phyloP scores from a whole-genome alignment of 805 yeast species.

The Lipomyces lipofer region DNA sequence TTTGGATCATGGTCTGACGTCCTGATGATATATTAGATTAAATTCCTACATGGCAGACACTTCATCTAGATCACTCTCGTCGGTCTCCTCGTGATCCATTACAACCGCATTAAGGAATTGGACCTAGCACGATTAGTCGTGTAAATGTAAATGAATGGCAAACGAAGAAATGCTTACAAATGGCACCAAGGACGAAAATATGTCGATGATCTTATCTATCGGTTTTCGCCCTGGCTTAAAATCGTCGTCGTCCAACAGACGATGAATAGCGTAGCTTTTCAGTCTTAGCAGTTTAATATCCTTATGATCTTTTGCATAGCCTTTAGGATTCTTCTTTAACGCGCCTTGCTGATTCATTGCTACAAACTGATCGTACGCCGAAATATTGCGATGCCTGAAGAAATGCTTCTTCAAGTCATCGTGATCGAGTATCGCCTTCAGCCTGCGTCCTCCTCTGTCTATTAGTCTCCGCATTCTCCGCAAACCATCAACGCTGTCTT shows the following conservation, averaged over 20 bases:
- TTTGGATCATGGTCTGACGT: too few relatives aligned
- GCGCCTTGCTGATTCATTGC: conserved; percentile 31
- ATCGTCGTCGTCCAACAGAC: conserved; percentile 8
- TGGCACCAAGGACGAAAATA: conserved; percentile 22
- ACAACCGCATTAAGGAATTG: conserved; percentile 13
- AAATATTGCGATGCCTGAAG: conserved; percentile 5
- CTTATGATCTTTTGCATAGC: conserved; percentile 28
- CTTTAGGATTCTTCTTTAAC: conserved; percentile 31
- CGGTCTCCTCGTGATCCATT: conserved; percentile 19
- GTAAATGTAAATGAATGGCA: not conserved
- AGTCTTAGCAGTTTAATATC: conserved; percentile 29
- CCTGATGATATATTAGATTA: too few relatives aligned
- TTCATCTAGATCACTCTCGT: conserved; percentile 4
- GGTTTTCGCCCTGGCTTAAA: conserved; percentile 19
- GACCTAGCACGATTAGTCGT: conserved; percentile 5
- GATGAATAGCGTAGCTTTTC: conserved; percentile 24
- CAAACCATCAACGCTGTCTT: conserved; percentile 22
- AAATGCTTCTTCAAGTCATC: conserved; percentile 13
- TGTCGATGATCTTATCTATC: conserved; percentile 12
- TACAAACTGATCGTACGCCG: conserved; percentile 25
- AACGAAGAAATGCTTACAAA: conserved; percentile 15
- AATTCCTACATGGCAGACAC: too few relatives aligned
- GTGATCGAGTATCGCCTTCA: conserved; percentile 16
- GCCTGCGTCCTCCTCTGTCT: conserved; percentile 25
- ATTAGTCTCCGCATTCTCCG: conserved; percentile 21